phyloP scores from a whole-genome alignment of 2,329 filamentous ascomycete genomes.

The Trichoderma endophyticum region DNA sequence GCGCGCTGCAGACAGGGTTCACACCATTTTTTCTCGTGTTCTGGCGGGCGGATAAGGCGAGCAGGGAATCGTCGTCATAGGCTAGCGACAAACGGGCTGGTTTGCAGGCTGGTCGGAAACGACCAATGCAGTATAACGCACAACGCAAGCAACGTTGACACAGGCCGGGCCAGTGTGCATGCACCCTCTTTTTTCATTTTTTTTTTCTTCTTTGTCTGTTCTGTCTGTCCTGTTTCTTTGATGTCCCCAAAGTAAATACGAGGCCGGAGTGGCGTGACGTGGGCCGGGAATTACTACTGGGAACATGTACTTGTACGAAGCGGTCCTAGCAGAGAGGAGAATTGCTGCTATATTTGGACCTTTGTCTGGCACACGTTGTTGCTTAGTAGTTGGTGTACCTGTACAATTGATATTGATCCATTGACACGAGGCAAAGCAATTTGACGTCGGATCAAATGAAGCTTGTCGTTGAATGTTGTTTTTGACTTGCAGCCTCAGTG shows the following conservation, averaged over 20 bases:
- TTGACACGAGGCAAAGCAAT: neutral
- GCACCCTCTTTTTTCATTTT: neutral
- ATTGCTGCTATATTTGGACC: neutral
- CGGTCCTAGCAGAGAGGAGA: neutral
- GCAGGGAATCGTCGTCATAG: slow-evolving; percentile 9
- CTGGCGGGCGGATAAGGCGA: slow-evolving; percentile 14
- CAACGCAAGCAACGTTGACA: slow-evolving; percentile 16
- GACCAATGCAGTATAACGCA: slow-evolving; percentile 13
- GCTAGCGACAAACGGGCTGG: neutral
- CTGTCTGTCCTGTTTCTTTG: neutral
- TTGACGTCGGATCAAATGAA: neutral
- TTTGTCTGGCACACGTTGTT: neutral
- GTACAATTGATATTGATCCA: neutral
- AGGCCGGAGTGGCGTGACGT: slow-evolving; percentile 14
- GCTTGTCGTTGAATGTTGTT: neutral
- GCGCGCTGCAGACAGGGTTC: neutral
- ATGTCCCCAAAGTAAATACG: neutral
- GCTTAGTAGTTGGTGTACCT: neutral
- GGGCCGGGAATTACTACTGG: neutral
- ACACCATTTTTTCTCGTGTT: slow-evolving; percentile 16
- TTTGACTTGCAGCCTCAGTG: slow-evolving; percentile 1
- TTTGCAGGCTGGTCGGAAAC: neutral
- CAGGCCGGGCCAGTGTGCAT: neutral
- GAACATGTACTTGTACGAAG: neutral
- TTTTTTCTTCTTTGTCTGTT: neutral